phyloP scores from a whole-genome alignment of 306 rosid genomes.

The Corylus americana region DNA sequence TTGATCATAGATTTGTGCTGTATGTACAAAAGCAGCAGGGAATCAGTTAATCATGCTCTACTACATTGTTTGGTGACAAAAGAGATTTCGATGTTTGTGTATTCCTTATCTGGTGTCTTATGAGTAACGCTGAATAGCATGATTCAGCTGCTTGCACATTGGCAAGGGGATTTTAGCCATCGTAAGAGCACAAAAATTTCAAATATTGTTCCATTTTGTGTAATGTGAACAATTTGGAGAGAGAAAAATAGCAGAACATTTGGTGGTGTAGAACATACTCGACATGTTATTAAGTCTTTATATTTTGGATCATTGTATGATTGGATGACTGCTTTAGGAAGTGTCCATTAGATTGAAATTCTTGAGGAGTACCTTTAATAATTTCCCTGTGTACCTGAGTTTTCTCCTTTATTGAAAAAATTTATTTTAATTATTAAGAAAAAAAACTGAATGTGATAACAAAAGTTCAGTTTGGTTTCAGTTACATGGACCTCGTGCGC shows the following conservation, averaged over 20 bases:
- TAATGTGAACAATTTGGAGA: background rate
- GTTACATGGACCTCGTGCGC: no score
- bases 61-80: background rate
- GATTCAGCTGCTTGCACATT: background rate
- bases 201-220: background rate
- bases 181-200: background rate
- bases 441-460: no score
- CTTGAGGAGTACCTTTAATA: background rate
- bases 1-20: no score
- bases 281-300: background rate
- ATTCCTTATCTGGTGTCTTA: background rate
- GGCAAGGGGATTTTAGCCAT: background rate
- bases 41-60: background rate
- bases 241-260: background rate
- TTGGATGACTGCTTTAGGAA: background rate
- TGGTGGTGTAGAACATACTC: background rate
- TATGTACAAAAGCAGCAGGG: no score
- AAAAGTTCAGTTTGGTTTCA: no score
- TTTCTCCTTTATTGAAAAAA: background rate
- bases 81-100: background rate
- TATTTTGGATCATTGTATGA: background rate
- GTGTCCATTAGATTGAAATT: background rate
- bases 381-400: background rate
- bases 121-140: background rate
- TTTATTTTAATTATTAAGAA: no score